Evolutionary conservation across 352 stramenopile species (phyloP).

Genomic region (Phytophthora cryptogea): DNA sequence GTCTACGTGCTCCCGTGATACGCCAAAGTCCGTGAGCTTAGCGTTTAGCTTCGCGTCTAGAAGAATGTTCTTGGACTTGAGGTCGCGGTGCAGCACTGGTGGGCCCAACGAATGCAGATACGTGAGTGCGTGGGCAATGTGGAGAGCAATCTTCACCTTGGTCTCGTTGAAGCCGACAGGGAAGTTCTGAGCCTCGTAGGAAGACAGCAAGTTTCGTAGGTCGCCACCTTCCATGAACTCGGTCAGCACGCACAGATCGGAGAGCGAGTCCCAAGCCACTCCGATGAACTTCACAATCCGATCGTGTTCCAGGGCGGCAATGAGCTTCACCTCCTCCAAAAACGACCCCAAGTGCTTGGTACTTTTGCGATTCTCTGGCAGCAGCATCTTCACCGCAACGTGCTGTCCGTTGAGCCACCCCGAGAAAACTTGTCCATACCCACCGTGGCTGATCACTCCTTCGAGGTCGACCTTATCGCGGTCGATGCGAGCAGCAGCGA

Average conservation of each 20-base stretch:
- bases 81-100: constrained; percentile 41
- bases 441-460: constrained; percentile 26
- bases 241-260: constrained; percentile 31
- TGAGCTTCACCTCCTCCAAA: constrained; percentile 34
- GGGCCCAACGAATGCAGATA: constrained; percentile 40
- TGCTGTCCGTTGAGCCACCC: constrained; percentile 34
- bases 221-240: constrained; percentile 36
- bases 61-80: constrained; percentile 54
- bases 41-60: constrained; percentile 40
- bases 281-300: constrained; percentile 32
- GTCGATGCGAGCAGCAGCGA: constrained; percentile 28
- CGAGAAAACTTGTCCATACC: constrained; percentile 25
- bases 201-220: constrained; percentile 18
- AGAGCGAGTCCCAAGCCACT: constrained; percentile 33
- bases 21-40: constrained; percentile 60
- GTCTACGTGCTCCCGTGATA: constrained; percentile 29
- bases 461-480: constrained; percentile 32
- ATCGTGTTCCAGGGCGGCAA: constrained; percentile 27
- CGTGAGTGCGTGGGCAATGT: constrained; percentile 34
- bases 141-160: constrained; percentile 36
- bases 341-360: constrained; percentile 29
- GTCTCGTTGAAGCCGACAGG: constrained; percentile 34
- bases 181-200: constrained; percentile 19
- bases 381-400: constrained; percentile 37
- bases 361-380: constrained; percentile 31